A percentile compares a stretch with the other conserved stretches of the same genome.
Evolutionary conservation across 306 rosid genomes (phyloP).

Genomic region (Albizia julibrissin): DNA sequence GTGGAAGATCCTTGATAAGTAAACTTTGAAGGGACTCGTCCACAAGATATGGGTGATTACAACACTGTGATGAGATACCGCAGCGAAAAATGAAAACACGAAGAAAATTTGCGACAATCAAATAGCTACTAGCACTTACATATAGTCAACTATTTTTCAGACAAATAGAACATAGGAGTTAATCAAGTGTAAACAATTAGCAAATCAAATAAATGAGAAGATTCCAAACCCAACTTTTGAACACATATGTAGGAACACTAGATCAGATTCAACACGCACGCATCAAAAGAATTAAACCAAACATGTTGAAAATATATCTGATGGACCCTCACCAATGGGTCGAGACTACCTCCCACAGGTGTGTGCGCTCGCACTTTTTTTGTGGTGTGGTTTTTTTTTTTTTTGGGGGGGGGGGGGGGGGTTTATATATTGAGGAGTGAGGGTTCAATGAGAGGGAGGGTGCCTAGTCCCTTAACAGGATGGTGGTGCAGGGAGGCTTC

Average conservation of each 20-base stretch:
- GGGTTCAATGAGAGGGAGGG: background rate
- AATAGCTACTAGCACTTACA: slow-evolving; percentile 2
- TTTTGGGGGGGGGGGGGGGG: background rate
- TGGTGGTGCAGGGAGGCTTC: background rate
- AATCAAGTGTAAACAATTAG: slow-evolving; percentile 18
- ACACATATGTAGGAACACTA: background rate
- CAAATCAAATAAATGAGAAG: slow-evolving; percentile 10
- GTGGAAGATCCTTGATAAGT: slow-evolving; percentile 53
- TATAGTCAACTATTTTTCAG: background rate
- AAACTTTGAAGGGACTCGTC: slow-evolving; percentile 42
- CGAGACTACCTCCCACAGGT: background rate
- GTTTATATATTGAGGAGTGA: background rate
- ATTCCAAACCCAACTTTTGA: background rate
- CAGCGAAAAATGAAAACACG: slow-evolving; percentile 2
- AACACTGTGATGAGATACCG: slow-evolving; percentile 65
- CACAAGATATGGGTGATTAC: slow-evolving; percentile 78
- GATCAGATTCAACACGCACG: slow-evolving; percentile 12
- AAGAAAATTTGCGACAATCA: slow-evolving; percentile 27
- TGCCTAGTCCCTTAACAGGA: background rate
- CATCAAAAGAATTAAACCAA: slow-evolving; percentile 8
- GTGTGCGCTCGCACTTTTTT: background rate
- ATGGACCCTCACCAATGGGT: background rate
- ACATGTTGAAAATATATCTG: background rate
- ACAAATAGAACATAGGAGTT: background rate
- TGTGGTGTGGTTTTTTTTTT: too few relatives aligned